Evolutionary conservation across 306 rosid species (phyloP), one percentile per base, ranked within the genome.

Genomic region (Quercus aquifolioides): DNA sequence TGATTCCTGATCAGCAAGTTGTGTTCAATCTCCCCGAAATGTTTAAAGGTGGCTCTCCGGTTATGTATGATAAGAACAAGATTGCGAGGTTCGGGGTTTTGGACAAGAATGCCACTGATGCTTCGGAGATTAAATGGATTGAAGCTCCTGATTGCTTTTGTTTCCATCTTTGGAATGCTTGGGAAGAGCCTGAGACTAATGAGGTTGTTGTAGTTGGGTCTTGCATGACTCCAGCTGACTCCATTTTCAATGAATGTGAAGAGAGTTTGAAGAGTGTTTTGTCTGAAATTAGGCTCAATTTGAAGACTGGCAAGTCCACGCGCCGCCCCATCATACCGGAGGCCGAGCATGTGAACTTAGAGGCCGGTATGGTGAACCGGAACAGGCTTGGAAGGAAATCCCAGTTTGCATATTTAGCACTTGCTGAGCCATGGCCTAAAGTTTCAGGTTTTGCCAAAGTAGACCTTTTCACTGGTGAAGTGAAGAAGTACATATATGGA

Each of bases 311-410:
- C 0, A 72, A 91, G 57, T 93, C 98, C 0, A 91, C 89, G 0
- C 78, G 99, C 0, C 78, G 91, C 1, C 83, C 97, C 19, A 93
- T 95, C 10, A 80, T 88, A 5, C 11, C 76, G 0, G 88, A 84
- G 0, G 3, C 89, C 0, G 87, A 91, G 18, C 92, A 91, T 11
- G 86, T 95, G 71, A 95, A 95, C 55, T 76, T 95, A 12, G 99
- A 95, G 26, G 99, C 99, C 1, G 99, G 99, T 3, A 95, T 95
- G 99, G 99, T 95, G 67, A 95, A 95, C 83, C 90, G 94, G 58
- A 88, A 91, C 89, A 85, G 3, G 30, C 88, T 95, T 0, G 99
- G 99, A 0, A 76, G 92, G 13, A 93, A 91, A 68, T 88, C 97
- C 3, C 88, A 59, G 72, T 95, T 84, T 76, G 94, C 97, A 0